Conservation (phyloP, 352 stramenopile genomes). For the Peronospora farinosa region DNA sequence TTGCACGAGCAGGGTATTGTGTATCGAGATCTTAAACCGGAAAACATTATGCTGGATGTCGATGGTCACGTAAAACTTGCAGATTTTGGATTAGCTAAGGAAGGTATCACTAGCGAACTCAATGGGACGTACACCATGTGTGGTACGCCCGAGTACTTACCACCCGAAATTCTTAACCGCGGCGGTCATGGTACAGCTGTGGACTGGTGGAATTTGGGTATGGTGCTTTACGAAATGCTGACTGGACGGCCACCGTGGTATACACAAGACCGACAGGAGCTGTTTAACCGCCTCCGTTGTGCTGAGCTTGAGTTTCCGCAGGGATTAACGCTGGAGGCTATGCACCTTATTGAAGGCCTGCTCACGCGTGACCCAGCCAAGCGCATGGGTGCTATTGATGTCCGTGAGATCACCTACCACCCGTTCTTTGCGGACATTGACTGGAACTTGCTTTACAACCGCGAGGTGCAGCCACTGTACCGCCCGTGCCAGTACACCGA, state of each 20-base stretch:
- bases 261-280: conserved; percentile 67
- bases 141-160: conserved; percentile 82
- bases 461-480: conserved; percentile 72
- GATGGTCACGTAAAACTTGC: conserved; percentile 77
- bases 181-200: conserved; percentile 68
- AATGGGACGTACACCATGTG: conserved; percentile 82
- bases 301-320: conserved; percentile 71
- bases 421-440: conserved; percentile 79
- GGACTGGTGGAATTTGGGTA: conserved; percentile 84
- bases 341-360: conserved; percentile 80
- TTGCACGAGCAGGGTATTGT: conserved; percentile 81
- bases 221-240: conserved; percentile 82
- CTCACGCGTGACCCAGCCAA: conserved; percentile 89
- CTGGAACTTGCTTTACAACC: conserved; percentile 75
- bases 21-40: conserved; percentile 78
- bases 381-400: conserved; percentile 84
- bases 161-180: conserved; percentile 78
- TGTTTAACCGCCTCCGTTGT: conserved; percentile 62
- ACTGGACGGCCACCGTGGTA: conserved; percentile 74
- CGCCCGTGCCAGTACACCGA: conserved; percentile 78
- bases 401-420: conserved; percentile 75
- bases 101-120: conserved; percentile 65
- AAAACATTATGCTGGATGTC: conserved; percentile 86
- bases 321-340: conserved; percentile 53
- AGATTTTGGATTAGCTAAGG: conserved; percentile 77